Conservation (phyloP, 1,139 yeast genomes). For the Taphrina pruni region DNA sequence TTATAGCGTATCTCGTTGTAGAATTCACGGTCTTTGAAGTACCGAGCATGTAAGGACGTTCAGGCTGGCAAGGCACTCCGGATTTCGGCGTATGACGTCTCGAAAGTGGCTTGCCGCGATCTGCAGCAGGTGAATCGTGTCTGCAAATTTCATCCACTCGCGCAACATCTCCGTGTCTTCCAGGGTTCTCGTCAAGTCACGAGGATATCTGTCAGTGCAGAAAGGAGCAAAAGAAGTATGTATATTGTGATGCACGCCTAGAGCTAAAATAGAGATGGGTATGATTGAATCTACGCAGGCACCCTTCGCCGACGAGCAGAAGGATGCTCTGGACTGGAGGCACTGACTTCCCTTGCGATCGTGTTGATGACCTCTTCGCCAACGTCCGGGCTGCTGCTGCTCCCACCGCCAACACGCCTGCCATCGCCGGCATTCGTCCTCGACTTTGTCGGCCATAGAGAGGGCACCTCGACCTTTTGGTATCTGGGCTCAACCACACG, state of each 20-base stretch:
- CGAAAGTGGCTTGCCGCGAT: constrained; percentile 6
- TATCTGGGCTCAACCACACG: constrained; percentile 92
- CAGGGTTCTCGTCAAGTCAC: no score
- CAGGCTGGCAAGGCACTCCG: no score
- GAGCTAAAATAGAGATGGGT: no score
- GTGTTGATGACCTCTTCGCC: constrained; percentile 24
- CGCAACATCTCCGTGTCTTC: neutral
- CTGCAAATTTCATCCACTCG: neutral
- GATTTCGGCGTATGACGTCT: neutral
- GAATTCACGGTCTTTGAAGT: no score
- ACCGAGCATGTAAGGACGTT: no score
- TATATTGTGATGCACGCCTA: no score
- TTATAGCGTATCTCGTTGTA: no score
- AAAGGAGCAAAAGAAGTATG: no score
- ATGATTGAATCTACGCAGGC: neutral
- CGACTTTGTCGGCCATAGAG: constrained; percentile 63
- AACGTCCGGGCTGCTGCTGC: constrained; percentile 5
- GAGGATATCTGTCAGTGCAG: no score
- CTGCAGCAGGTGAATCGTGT: neutral
- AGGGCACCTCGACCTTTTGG: constrained; percentile 81
- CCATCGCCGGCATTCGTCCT: constrained; percentile 30
- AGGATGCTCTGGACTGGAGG: neutral
- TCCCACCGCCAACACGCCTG: constrained; percentile 1
- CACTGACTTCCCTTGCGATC: constrained; percentile 22
- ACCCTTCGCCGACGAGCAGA: constrained; percentile 5